Conservation (phyloP, 108 stramenopile genomes). For the Nannochloropsis salina region DNA sequence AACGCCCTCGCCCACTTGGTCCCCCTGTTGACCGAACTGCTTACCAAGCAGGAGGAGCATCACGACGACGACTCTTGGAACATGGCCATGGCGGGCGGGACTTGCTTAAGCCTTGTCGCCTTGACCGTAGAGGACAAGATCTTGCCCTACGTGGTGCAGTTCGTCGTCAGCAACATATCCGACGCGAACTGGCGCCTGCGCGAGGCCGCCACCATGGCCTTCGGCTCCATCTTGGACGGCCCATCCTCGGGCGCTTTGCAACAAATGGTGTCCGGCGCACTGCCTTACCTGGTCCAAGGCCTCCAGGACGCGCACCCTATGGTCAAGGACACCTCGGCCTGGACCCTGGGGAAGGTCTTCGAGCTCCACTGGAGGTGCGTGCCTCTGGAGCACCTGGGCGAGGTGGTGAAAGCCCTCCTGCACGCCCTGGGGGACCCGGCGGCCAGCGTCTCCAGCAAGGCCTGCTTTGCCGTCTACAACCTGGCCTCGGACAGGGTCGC, state of each 20-base stretch:
- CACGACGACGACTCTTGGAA: constrained; percentile 71
- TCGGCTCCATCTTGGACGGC: constrained; percentile 78
- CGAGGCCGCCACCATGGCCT: constrained; percentile 89
- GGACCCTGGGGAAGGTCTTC: constrained; percentile 82
- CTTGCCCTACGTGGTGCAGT: constrained; percentile 72
- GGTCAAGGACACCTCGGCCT: constrained; percentile 83
- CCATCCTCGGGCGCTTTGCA: constrained; percentile 68
- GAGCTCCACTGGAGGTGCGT: constrained; percentile 71
- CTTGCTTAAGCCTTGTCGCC: constrained; percentile 70
- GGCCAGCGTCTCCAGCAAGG: constrained; percentile 72
- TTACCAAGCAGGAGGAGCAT: constrained; percentile 87
- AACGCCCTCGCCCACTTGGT: constrained; percentile 67
- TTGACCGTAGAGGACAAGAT: constrained; percentile 72
- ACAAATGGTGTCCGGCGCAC: constrained; percentile 67
- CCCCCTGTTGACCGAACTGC: constrained; percentile 70
- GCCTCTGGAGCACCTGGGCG: constrained; percentile 67
- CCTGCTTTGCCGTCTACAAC: constrained; percentile 82
- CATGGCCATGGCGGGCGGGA: constrained; percentile 76
- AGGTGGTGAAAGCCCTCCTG: constrained; percentile 66
- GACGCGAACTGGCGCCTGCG: constrained; percentile 77
- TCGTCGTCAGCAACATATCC: constrained; percentile 75
- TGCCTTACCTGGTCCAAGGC: constrained; percentile 69
- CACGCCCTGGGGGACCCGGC: constrained; percentile 64
- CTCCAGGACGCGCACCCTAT: constrained; percentile 64
- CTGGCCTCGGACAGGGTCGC: constrained; percentile 66